Evolutionary conservation across 352 stramenopile genomes (phyloP).

Genomic region (Pythium scleroteichum): DNA sequence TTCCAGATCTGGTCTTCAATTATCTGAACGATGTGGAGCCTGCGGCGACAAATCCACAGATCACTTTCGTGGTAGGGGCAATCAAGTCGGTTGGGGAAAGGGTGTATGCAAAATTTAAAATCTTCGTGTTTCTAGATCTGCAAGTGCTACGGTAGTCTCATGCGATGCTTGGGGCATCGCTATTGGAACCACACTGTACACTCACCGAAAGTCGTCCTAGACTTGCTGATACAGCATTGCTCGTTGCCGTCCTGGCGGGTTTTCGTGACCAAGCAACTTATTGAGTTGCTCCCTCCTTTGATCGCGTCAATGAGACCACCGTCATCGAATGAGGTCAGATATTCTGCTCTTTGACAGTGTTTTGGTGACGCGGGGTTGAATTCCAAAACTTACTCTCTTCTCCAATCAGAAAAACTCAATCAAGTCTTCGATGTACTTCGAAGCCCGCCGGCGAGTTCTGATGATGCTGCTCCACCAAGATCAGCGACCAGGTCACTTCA

Average conservation of each 20-base stretch:
- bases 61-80: constrained; percentile 75
- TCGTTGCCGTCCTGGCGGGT: constrained; percentile 59
- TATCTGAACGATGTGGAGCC: constrained; percentile 77
- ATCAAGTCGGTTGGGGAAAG: not conserved
- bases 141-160: constrained; percentile 77
- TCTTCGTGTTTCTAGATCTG: constrained; percentile 60
- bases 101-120: not conserved
- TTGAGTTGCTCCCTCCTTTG: constrained; percentile 69
- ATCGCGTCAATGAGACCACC: constrained; percentile 69
- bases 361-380: not conserved
- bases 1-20: constrained; percentile 86
- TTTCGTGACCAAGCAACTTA: constrained; percentile 80
- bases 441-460: constrained; percentile 52
- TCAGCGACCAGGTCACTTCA: constrained; percentile 49
- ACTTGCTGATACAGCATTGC: constrained; percentile 76
- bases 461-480: constrained; percentile 57
- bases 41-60: constrained; percentile 56
- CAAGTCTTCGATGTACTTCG: constrained; percentile 65
- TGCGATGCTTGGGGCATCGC: constrained; percentile 72
- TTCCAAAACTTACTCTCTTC: not conserved
- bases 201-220: constrained; percentile 58
- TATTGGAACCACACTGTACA: constrained; percentile 87
- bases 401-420: constrained; percentile 8
- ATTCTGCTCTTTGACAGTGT: not conserved
- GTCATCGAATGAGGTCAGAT: constrained; percentile 41